phyloP scores from a whole-genome alignment of 371 early-diverging fungal genomes.

The Blastocladiella emersonii region DNA sequence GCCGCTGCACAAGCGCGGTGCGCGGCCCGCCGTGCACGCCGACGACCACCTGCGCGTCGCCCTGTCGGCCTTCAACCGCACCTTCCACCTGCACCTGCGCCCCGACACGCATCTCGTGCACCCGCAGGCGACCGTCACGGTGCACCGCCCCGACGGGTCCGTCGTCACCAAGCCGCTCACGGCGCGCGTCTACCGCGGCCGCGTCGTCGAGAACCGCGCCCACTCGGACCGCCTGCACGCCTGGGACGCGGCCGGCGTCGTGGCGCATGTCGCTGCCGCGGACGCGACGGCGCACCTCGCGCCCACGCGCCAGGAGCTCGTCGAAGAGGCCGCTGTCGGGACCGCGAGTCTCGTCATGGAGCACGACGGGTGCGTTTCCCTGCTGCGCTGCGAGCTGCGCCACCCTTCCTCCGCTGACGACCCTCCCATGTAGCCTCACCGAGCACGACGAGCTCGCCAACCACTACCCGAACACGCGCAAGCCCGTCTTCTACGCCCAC shows the following conservation, averaged over 20 bases:
- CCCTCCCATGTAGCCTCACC: too few species aligned
- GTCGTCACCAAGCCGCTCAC: background rate
- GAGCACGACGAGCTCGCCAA: background rate
- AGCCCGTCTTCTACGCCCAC: constrained; percentile 43
- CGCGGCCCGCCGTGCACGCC: background rate
- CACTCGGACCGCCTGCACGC: too few species aligned
- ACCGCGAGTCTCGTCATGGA: background rate
- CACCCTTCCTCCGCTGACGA: too few species aligned
- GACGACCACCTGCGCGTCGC: constrained; percentile 48
- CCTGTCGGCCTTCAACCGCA: constrained; percentile 52
- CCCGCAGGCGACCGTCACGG: constrained; percentile 35
- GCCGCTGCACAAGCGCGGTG: background rate
- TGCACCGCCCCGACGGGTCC: constrained; percentile 14
- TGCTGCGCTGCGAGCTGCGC: background rate
- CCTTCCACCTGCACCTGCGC: constrained; percentile 49
- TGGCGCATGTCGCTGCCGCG: too few species aligned
- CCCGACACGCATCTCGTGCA: constrained; percentile 63
- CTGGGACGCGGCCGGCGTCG: too few species aligned
- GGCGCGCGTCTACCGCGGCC: background rate
- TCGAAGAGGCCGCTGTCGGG: background rate
- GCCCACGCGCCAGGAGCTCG: too few species aligned
- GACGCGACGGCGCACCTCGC: too few species aligned
- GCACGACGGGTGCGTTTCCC: constrained; percentile 3
- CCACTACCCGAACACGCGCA: constrained; percentile 9
- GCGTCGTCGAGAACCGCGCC: background rate